Evolutionary conservation across 2,329 filamentous ascomycete species (phyloP).

Genomic region (Paracamarosporium sp.): DNA sequence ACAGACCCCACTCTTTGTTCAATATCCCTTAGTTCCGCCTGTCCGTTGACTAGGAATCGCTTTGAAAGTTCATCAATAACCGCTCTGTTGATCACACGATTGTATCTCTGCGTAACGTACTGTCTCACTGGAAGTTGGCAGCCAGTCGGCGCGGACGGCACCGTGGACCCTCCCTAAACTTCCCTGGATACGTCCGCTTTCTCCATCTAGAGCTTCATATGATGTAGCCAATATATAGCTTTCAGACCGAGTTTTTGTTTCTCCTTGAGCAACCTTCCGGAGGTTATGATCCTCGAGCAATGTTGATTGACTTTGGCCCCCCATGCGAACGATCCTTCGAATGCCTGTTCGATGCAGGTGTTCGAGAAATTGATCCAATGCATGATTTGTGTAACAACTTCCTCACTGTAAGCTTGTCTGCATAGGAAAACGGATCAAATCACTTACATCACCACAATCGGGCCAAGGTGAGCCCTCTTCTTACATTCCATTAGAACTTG

Average conservation of each 20-base stretch:
- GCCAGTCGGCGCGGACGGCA: constrained; percentile 19
- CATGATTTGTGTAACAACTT: constrained; percentile 60
- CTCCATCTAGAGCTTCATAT: constrained; percentile 22
- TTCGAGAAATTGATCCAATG: constrained; percentile 66
- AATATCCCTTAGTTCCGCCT: constrained; percentile 33
- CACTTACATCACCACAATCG: constrained; percentile 50
- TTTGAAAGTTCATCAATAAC: constrained; percentile 49
- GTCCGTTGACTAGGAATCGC: constrained; percentile 41
- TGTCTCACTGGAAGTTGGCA: constrained; percentile 43
- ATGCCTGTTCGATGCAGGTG: constrained; percentile 60
- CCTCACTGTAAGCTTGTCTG: not conserved
- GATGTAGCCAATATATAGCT: constrained; percentile 12
- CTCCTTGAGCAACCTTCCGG: constrained; percentile 28
- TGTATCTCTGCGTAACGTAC: constrained; percentile 44
- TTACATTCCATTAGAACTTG: constrained; percentile 59
- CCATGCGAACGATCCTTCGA: constrained; percentile 66
- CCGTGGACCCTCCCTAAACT: not conserved
- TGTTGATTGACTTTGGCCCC: constrained; percentile 64
- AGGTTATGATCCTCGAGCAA: constrained; percentile 61
- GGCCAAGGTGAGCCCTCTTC: constrained; percentile 46
- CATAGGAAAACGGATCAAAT: not conserved
- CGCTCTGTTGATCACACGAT: constrained; percentile 45
- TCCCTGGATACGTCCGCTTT: not conserved
- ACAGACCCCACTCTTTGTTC: constrained; percentile 21
- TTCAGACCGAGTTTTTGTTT: constrained; percentile 29